A percentile compares a stretch with the other conserved stretches of the same genome.
Evolutionary conservation across 2,329 filamentous ascomycete species (phyloP).

Genomic region (Periconia sp.): DNA sequence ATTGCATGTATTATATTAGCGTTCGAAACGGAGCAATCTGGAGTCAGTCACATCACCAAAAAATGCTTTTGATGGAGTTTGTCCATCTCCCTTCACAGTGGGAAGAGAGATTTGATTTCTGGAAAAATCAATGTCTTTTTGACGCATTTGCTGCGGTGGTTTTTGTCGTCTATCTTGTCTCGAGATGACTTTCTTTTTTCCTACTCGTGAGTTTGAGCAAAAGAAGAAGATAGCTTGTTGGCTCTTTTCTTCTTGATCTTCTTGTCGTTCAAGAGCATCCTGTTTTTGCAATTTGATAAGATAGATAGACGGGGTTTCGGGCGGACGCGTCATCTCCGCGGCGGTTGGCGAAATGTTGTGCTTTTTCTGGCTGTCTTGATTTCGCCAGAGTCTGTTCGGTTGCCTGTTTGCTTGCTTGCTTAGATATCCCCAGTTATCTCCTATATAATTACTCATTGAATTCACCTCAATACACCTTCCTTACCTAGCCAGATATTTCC

Average conservation of each 20-base stretch:
- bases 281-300: too few relatives aligned
- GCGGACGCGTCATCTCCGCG: not conserved
- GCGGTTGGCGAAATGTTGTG: too few relatives aligned
- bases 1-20: not conserved
- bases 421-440: not conserved
- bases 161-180: too few relatives aligned
- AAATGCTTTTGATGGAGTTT: not conserved
- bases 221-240: too few relatives aligned
- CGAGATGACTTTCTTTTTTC: too few relatives aligned
- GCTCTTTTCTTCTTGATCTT: too few relatives aligned
- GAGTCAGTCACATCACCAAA: not conserved
- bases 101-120: too few relatives aligned
- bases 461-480: not conserved
- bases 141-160: too few relatives aligned
- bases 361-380: not conserved
- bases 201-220: too few relatives aligned
- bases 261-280: too few relatives aligned
- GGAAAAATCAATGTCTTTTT: too few relatives aligned
- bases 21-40: not conserved
- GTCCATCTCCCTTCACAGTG: not conserved
- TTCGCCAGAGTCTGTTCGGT: not conserved
- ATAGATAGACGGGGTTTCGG: not conserved
- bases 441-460: not conserved
- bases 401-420: not conserved
- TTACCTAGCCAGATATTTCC: not conserved